These are phyloP conservation scores for Exophiala sp. DNA, from an alignment of 2,329 filamentous ascomycete genomes.

Conservation along the genomic window DNA sequence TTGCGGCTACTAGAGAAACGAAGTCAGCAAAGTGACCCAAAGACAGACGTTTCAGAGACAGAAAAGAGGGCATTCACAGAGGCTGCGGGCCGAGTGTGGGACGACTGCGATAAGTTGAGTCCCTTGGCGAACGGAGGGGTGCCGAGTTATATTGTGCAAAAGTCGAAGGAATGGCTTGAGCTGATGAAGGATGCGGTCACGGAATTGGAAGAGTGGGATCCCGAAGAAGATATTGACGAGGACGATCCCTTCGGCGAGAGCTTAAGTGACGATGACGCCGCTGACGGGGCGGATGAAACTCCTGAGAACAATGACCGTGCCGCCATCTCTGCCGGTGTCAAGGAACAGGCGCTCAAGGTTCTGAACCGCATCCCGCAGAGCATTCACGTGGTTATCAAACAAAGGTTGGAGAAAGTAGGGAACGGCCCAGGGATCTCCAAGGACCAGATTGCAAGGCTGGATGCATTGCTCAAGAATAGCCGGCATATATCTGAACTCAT, in stretches of 20 bases:
- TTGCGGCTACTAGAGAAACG: constrained; percentile 53
- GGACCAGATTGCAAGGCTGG: constrained; percentile 31
- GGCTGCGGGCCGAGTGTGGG: constrained; percentile 74
- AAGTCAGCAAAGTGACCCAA: constrained; percentile 31
- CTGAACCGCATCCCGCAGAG: constrained; percentile 41
- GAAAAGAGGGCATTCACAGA: constrained; percentile 53
- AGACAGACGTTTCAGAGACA: constrained; percentile 29
- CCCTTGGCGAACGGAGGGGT: constrained; percentile 62
- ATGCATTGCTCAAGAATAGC: constrained; percentile 34
- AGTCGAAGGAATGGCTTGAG: constrained; percentile 67
- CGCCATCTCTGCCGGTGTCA: constrained; percentile 37
- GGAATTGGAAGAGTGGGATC: constrained; percentile 83
- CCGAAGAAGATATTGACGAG: constrained; percentile 61
- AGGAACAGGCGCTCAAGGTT: constrained; percentile 39
- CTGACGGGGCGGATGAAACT: constrained; percentile 23
- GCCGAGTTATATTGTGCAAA: constrained; percentile 62
- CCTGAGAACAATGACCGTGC: constrained; percentile 28
- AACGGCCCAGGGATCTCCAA: constrained; percentile 9
- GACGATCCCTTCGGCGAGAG: constrained; percentile 33
- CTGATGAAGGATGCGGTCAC: constrained; percentile 74
- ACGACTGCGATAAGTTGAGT: constrained; percentile 68
- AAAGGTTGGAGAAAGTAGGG: constrained; percentile 37
- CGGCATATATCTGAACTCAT: constrained; percentile 38
- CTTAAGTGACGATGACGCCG: constrained; percentile 31
- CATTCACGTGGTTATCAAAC: constrained; percentile 40